Base-by-base conservation (phyloP, 345 rosid genomes). In the Gossypium herbaceum region DNA sequence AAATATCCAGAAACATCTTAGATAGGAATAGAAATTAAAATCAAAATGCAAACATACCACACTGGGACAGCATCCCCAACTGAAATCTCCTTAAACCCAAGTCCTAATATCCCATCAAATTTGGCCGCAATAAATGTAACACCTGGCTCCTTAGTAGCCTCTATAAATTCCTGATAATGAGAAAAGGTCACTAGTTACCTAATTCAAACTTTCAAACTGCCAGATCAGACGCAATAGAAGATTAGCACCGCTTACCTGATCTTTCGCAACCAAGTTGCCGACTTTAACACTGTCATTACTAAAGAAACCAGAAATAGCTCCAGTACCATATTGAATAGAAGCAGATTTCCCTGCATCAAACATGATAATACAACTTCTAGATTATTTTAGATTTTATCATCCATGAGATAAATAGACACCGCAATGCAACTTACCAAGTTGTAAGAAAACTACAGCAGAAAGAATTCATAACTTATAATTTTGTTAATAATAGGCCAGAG, bases 21-120 rank as follows among this genome's bases (percentile, higher is more conserved):
- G 73, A 24, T 62, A 58, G 2, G 13, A 39, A 71, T 4, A 59
- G 16, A 59, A 59, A 70, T 54, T 51, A 15, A 7, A 41, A 9
- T 64, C 25, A 62, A 47, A 74, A 74, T 62, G 54, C 54, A 69
- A 11, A 56, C 89, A 71, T 85, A 93, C 99, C 99, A 95, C 72
- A 95, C 83, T 64, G 99, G 98, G 68, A 83, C 76, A 44, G 94
- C 90, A 59, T 84, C 77, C 82, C 94, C 98, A 77, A 91, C 97
- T n/a, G 98, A 88, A 79, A 95, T 93, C 81, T 95, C 99, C 84
- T 84, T 78, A 81, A 93, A 95, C 54, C 97, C 97, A 73, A 95
- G 99, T 44, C 99, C 99, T 75, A 93, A 86, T 77, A 93, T 93
- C 54, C 99, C 99, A 82, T 95, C 99, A 84, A 95, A 95, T 75